Percentiles rank a stretch among this genome's conserved stretches.
Evolutionary conservation across 2,329 filamentous ascomycete species (phyloP).

Genomic region (Colletotrichum eleusines): DNA sequence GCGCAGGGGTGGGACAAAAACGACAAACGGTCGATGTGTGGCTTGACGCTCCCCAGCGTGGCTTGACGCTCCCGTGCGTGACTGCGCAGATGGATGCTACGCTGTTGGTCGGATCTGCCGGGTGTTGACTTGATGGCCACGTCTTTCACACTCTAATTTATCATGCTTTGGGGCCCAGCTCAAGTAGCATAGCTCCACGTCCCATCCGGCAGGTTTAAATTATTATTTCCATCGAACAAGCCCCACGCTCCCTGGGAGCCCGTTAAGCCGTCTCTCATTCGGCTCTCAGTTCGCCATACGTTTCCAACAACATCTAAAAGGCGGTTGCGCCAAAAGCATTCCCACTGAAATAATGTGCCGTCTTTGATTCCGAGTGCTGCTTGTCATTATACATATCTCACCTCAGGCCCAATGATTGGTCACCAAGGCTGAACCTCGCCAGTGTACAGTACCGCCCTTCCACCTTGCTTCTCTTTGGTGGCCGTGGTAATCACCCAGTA

Average conservation of each 20-base stretch:
- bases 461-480: neutral
- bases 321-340: too few relatives aligned
- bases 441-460: neutral
- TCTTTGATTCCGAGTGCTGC: too few relatives aligned
- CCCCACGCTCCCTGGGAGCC: too few relatives aligned
- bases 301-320: too few relatives aligned
- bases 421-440: neutral
- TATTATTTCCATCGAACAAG: too few relatives aligned
- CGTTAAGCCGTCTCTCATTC: too few relatives aligned
- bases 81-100: neutral
- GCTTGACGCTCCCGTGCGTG: neutral
- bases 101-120: too few relatives aligned
- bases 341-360: too few relatives aligned
- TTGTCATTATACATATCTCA: neutral
- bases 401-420: neutral
- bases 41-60: neutral
- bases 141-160: neutral
- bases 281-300: too few relatives aligned
- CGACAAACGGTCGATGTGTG: neutral
- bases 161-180: neutral
- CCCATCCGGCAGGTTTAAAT: too few relatives aligned
- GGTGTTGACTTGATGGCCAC: too few relatives aligned
- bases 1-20: constrained; percentile 8
- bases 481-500: neutral
- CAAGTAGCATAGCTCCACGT: too few relatives aligned